Conservation (phyloP, 2,329 filamentous ascomycete genomes). For the Aureobasidium sp. region DNA sequence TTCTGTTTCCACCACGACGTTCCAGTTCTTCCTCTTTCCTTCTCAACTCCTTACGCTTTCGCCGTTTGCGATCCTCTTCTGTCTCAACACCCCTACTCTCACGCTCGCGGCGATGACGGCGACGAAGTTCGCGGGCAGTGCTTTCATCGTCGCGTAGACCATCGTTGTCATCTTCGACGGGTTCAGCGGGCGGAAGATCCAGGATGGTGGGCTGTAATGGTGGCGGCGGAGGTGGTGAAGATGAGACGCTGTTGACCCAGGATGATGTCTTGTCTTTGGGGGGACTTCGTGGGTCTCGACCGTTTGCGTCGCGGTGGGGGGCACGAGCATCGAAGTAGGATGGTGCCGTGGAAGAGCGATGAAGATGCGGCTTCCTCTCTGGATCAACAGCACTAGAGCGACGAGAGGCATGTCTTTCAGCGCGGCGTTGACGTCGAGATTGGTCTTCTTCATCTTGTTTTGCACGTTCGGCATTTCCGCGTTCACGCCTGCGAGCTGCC, state of each 20-base stretch:
- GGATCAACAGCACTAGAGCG: conserved; percentile 10
- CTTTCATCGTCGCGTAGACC: conserved; percentile 21
- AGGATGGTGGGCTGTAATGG: conserved; percentile 42
- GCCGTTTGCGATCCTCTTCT: conserved; percentile 22
- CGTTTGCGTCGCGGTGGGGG: conserved; percentile 24
- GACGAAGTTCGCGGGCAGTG: conserved; percentile 28
- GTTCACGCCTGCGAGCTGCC: conserved; percentile 23
- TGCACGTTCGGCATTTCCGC: conserved; percentile 28
- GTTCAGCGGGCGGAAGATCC: conserved; percentile 31
- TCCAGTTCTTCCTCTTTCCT: conserved; percentile 24
- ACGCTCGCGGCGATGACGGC: conserved; percentile 21
- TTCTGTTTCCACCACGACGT: conserved; percentile 28
- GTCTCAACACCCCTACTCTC: conserved; percentile 21
- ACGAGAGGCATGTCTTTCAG: conserved; percentile 24
- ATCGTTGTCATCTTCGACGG: conserved; percentile 21
- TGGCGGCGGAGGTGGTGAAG: conserved; percentile 41
- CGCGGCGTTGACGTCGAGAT: conserved; percentile 9
- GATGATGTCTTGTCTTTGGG: conserved; percentile 43
- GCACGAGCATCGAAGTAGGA: conserved; percentile 43
- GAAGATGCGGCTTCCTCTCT: conserved; percentile 26
- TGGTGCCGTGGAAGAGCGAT: conserved; percentile 30
- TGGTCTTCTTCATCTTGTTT: conserved; percentile 7
- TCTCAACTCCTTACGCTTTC: conserved; percentile 20
- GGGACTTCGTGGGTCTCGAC: conserved; percentile 26
- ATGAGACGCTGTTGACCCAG: conserved; percentile 42